phyloP scores from a whole-genome alignment of 163 green algal genomes.

The Scenedesmus sp. region DNA sequence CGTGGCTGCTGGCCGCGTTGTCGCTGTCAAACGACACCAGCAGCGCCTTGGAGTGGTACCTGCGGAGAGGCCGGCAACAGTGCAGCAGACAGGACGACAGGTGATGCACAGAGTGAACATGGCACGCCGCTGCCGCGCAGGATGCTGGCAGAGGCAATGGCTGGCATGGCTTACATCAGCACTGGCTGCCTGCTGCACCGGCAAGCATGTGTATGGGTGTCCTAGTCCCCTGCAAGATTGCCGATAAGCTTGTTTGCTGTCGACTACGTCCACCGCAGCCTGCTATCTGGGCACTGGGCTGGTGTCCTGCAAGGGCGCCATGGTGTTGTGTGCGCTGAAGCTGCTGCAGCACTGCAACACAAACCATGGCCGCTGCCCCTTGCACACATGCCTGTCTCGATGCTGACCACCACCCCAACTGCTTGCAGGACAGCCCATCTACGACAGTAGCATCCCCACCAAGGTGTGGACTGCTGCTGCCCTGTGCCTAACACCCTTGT shows the following conservation, averaged over 20 bases:
- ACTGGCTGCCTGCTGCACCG: not conserved
- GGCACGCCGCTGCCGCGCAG: not conserved
- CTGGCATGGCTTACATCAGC: not conserved
- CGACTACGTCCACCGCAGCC: not conserved
- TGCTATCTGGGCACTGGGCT: not conserved
- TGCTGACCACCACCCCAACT: not conserved
- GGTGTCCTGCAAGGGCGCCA: not conserved
- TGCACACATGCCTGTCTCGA: not conserved
- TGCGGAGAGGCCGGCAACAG: slow-evolving; percentile 12
- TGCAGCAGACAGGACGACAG: not conserved
- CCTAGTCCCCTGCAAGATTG: not conserved
- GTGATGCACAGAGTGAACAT: no score
- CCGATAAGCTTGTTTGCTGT: not conserved
- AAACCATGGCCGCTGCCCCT: not conserved
- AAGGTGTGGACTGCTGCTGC: not conserved
- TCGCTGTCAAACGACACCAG: slow-evolving; percentile 65
- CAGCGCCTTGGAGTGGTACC: slow-evolving; percentile 61
- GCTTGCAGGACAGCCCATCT: not conserved
- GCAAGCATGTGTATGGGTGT: not conserved
- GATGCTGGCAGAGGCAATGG: not conserved
- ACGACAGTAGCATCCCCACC: not conserved
- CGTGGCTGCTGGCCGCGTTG: slow-evolving; percentile 48
- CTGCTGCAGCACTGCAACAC: not conserved
- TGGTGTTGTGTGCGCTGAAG: not conserved
- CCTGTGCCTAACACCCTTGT: no score